These are phyloP conservation scores for Irpex sp. DNA, from an alignment of 1,284 basidiomycete genomes.

Conservation along the genomic window DNA sequence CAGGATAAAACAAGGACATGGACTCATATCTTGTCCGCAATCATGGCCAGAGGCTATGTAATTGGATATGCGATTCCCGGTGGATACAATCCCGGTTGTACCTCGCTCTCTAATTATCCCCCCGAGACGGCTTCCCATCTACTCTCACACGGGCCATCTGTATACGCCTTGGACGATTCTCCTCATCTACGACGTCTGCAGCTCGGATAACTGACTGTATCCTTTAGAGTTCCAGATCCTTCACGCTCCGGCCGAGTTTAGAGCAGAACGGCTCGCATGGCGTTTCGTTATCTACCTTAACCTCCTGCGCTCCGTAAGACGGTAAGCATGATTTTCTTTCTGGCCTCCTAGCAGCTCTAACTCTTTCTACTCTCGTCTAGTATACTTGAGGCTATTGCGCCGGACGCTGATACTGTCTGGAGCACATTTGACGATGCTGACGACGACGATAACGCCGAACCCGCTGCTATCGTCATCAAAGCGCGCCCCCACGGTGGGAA, in stretches of 20 bases:
- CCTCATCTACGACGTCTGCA: neutral
- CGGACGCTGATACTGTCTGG: conserved; percentile 45
- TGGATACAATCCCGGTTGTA: neutral
- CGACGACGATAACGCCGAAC: conserved; percentile 46
- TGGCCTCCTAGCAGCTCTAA: neutral
- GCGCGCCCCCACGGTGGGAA: conserved; percentile 36
- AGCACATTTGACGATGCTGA: conserved; percentile 43
- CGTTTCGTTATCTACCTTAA: conserved; percentile 82
- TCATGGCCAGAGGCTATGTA: neutral
- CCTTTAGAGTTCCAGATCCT: conserved; percentile 73
- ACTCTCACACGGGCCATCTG: neutral
- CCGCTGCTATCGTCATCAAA: conserved; percentile 46
- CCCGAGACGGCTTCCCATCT: neutral
- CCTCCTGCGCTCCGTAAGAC: conserved; percentile 72
- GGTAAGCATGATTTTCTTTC: conserved; percentile 33
- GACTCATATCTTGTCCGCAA: neutral
- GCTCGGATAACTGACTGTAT: neutral
- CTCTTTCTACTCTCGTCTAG: conserved; percentile 30
- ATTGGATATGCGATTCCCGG: neutral
- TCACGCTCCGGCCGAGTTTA: conserved; percentile 70
- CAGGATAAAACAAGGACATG: neutral
- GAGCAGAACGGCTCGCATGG: conserved; percentile 77
- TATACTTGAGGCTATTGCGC: conserved; percentile 73
- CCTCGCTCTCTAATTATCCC: neutral
- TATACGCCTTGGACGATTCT: neutral